phyloP scores from a whole-genome alignment of 2,329 filamentous ascomycete species.

The Colletotrichum godetiae region DNA sequence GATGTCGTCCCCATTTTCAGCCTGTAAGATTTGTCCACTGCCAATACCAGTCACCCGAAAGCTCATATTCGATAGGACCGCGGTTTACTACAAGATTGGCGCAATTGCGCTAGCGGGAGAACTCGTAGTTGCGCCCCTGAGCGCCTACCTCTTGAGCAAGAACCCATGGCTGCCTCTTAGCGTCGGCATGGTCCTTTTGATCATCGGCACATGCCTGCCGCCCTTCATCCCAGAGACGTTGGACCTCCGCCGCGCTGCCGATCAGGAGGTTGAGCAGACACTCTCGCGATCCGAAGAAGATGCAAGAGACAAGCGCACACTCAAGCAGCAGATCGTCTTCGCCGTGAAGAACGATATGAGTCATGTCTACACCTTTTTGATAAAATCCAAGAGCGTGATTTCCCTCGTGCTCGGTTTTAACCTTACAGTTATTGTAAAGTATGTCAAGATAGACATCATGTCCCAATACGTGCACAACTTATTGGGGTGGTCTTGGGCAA shows the following conservation, averaged over 20 bases:
- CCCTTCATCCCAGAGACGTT: conserved; percentile 57
- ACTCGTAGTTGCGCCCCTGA: conserved; percentile 52
- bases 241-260: conserved; percentile 44
- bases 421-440: conserved; percentile 46
- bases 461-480: conserved; percentile 65
- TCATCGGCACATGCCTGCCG: conserved; percentile 43
- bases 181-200: conserved; percentile 45
- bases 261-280: conserved; percentile 37
- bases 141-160: conserved; percentile 51
- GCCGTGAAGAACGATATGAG: conserved; percentile 41
- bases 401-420: conserved; percentile 51
- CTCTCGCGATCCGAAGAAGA: conserved; percentile 18
- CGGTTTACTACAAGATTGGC: conserved; percentile 53
- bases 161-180: conserved; percentile 54
- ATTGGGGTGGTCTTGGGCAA: conserved; percentile 60
- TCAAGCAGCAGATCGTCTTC: conserved; percentile 39
- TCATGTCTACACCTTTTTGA: conserved; percentile 53
- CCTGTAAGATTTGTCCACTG: neutral
- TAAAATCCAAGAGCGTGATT: conserved; percentile 50
- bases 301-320: neutral
- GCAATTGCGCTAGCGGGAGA: conserved; percentile 51
- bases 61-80: conserved; percentile 42
- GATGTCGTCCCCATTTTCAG: conserved; percentile 53
- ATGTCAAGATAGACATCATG: conserved; percentile 46
- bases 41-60: neutral